Conservation (phyloP, 495 filamentous ascomycete genomes). For the Amniculicola lignicola region DNA sequence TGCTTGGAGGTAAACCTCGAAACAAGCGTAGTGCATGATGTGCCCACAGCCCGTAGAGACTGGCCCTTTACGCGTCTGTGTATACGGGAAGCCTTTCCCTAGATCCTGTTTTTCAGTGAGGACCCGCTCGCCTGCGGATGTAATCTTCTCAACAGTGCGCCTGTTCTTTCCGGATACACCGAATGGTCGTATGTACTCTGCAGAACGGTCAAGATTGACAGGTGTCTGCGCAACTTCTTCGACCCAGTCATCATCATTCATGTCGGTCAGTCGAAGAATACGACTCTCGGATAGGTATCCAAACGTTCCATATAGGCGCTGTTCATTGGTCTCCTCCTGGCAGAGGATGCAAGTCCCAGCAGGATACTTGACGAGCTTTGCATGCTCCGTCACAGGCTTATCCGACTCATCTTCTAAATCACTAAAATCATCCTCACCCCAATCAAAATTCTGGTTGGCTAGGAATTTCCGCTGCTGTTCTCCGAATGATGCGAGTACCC, state of each 20-base stretch:
- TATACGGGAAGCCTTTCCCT: slow-evolving; percentile 80
- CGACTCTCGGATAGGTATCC: slow-evolving; percentile 82
- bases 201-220: slow-evolving; percentile 74
- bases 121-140: slow-evolving; percentile 65
- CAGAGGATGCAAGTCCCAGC: slow-evolving; percentile 91
- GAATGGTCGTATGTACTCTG: slow-evolving; percentile 78
- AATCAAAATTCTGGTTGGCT: slow-evolving; percentile 80
- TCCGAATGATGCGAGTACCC: slow-evolving; percentile 95
- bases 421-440: slow-evolving; percentile 68
- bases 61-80: slow-evolving; percentile 65
- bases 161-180: slow-evolving; percentile 86
- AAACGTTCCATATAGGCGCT: slow-evolving; percentile 85
- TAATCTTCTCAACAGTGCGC: slow-evolving; percentile 68
- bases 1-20: slow-evolving; percentile 81
- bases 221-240: slow-evolving; percentile 77
- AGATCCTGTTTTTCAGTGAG: slow-evolving; percentile 74
- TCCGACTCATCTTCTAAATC: slow-evolving; percentile 67
- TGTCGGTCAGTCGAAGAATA: slow-evolving; percentile 80
- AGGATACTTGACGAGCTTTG: slow-evolving; percentile 89
- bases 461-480: slow-evolving; percentile 93
- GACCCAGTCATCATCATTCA: slow-evolving; percentile 77
- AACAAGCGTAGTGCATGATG: slow-evolving; percentile 97
- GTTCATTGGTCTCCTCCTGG: slow-evolving; percentile 91
- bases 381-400: slow-evolving; percentile 48
- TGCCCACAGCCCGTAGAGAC: slow-evolving; percentile 92